These are phyloP conservation scores for Dendrobium chrysotoxum DNA, from an alignment of 106 monocot genomes.

Conservation along the genomic window DNA sequence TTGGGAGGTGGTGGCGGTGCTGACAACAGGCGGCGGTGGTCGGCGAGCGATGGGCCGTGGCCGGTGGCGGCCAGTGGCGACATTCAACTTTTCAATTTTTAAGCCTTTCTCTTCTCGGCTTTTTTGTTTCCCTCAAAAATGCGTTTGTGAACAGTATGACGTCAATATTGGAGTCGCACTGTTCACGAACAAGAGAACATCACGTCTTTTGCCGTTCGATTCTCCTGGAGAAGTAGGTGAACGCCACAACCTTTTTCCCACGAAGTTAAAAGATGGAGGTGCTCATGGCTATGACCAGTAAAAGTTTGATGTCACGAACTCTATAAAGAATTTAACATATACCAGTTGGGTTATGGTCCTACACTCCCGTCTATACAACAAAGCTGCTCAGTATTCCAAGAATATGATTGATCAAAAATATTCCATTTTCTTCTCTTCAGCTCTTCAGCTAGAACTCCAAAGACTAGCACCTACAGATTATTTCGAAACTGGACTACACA, in stretches of 20 bases:
- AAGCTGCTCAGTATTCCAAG: background rate
- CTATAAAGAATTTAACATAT: background rate
- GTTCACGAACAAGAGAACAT: too few species aligned
- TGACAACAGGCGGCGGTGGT: too few species aligned
- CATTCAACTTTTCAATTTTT: too few species aligned
- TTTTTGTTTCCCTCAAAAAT: too few species aligned
- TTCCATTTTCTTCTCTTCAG: background rate
- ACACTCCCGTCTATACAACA: background rate
- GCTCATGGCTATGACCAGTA: background rate
- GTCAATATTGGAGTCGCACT: too few species aligned
- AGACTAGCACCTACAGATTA: background rate
- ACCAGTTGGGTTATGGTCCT: background rate
- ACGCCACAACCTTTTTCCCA: background rate
- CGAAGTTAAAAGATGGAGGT: background rate
- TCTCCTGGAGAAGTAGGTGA: too few species aligned
- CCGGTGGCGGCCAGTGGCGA: too few species aligned
- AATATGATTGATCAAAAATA: background rate
- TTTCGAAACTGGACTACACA: constrained; percentile 28
- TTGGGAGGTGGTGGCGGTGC: too few species aligned
- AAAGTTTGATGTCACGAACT: background rate
- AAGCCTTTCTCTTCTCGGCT: too few species aligned
- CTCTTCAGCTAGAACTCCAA: background rate
- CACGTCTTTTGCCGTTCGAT: too few species aligned
- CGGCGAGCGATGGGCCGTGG: too few species aligned
- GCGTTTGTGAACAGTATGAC: too few species aligned